Base-by-base conservation (phyloP, 75 land plant genomes). In the Isoetes taiwanensis region DNA sequence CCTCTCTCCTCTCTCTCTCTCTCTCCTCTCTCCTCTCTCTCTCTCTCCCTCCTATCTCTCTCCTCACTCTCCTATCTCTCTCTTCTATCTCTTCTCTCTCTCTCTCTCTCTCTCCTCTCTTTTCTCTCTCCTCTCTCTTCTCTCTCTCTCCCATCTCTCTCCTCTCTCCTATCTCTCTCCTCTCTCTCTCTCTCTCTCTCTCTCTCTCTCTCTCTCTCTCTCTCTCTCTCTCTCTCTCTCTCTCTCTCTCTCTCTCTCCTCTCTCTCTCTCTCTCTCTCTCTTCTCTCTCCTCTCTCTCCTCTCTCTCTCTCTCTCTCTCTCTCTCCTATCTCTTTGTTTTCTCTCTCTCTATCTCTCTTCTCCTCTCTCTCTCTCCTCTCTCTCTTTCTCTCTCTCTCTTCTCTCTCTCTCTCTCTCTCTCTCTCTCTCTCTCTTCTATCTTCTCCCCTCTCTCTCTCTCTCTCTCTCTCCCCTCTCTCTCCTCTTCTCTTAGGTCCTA, bases 401-500 rank as follows among this genome's bases (percentile, higher is more conserved):
- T 37, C 14, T 14, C 14, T 37, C 39, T 37, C 14, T 14, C 39
- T 37, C 39, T 14, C 39, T 37, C 39, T 14, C 14, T 37, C 39
- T 14, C 39, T 37, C 63, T 64, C 63, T 64, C 17, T 52, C 58
- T 34, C 34, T 70, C 32, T 70, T 75, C 61, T 69, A 72, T 0
- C 52, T 61, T n/a, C n/a, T n/a, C 39, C 14, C 14, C 39, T 37
- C 39, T 37, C 11, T 37, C 11, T 37, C 39, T 14, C 39, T 9
- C 39, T 14, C 39, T 37, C 39, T 14, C 14, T 37, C 39, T 37
- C 14, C 14, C 11, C 14, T 9, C 14, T 9, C 11, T 14, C 39
- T 14, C 14, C 39, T 37, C 39, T 14, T 37, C 14, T 14, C 39
- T 9, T 14, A 9, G 14, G 11, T 37, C 14, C 39, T 37, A 9